A percentile compares a stretch with the other conserved stretches of the same genome.
phyloP scores from a whole-genome alignment of 2,329 filamentous ascomycete genomes.

The Aspergillus alliaceus region DNA sequence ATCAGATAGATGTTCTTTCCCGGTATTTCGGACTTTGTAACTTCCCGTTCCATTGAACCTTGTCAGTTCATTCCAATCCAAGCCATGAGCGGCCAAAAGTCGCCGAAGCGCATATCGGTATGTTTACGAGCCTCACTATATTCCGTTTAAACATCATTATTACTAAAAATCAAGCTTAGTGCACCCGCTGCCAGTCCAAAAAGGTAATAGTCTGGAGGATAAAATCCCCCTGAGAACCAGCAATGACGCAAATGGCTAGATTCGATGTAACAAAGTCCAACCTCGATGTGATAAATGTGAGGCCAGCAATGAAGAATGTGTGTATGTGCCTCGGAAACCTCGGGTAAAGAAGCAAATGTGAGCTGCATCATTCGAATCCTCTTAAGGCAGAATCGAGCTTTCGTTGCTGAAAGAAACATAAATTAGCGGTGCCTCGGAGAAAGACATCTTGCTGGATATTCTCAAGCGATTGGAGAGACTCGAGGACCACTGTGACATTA shows the following conservation, averaged over 20 bases:
- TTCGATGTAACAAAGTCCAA: constrained; percentile 19
- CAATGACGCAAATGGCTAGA: constrained; percentile 11
- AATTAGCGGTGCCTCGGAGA: constrained; percentile 2
- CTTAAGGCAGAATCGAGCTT: no score
- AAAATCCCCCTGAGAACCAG: neutral
- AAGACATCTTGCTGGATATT: constrained; percentile 10
- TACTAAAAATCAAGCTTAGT: constrained; percentile 7
- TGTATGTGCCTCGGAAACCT: constrained; percentile 16
- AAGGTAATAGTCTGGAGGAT: constrained; percentile 8
- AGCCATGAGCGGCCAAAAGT: neutral
- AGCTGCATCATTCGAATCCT: neutral
- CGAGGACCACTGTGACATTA: constrained; percentile 15
- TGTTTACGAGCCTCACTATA: neutral
- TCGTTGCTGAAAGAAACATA: neutral
- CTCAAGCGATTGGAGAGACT: constrained; percentile 14
- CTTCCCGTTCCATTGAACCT: neutral
- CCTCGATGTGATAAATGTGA: constrained; percentile 22
- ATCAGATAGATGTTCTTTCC: neutral
- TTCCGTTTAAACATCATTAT: neutral
- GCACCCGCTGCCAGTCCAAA: constrained; percentile 17
- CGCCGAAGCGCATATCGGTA: constrained; percentile 9
- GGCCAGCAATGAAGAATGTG: constrained; percentile 10
- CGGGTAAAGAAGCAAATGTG: constrained; percentile 12
- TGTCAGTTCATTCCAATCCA: neutral
- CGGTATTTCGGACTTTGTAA: constrained; percentile 6